These are phyloP conservation scores for Saturnispora bothae DNA, from an alignment of 805 yeast species.

Conservation along the genomic window DNA sequence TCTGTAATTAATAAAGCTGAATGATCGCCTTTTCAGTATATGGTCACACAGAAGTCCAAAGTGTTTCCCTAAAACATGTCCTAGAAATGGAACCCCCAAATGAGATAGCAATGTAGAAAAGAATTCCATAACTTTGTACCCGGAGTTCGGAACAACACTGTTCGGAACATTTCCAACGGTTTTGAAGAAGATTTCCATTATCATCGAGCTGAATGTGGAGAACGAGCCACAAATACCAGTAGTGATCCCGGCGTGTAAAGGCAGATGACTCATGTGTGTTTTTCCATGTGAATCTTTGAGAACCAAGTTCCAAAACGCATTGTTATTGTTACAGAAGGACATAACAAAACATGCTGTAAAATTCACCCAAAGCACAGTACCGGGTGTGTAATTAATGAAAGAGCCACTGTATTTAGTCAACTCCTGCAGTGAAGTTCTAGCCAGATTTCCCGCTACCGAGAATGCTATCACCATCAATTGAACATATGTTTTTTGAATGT, in stretches of 20 bases:
- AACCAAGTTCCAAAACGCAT: slow-evolving; percentile 11
- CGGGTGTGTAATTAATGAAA: slow-evolving; percentile 13
- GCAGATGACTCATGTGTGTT: slow-evolving; percentile 30
- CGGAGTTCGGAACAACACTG: slow-evolving; percentile 42
- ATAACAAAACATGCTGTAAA: slow-evolving; percentile 61
- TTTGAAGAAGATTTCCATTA: slow-evolving; percentile 42
- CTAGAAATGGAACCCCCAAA: slow-evolving; percentile 49
- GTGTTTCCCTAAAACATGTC: slow-evolving; percentile 50
- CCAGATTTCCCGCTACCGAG: slow-evolving; percentile 13
- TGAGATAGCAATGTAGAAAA: slow-evolving; percentile 53
- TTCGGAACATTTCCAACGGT: slow-evolving; percentile 32
- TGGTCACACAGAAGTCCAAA: slow-evolving; percentile 16
- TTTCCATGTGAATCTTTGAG: slow-evolving; percentile 8
- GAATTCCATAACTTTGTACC: slow-evolving; percentile 72
- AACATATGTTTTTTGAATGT: too few species aligned
- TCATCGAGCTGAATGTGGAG: slow-evolving; percentile 65
- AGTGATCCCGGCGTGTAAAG: slow-evolving; percentile 49
- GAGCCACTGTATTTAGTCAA: slow-evolving; percentile 13
- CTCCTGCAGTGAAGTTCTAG: slow-evolving; percentile 11
- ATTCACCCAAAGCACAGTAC: slow-evolving; percentile 62
- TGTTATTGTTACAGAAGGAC: slow-evolving; percentile 32
- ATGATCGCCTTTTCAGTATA: background rate
- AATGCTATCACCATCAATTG: slow-evolving; percentile 8
- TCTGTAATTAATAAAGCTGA: slow-evolving; percentile 8
- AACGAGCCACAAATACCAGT: slow-evolving; percentile 80